Percentiles rank a stretch among this genome's conserved stretches.
Evolutionary conservation across 108 stramenopile species (phyloP).

Genomic region (Seminavis robusta): DNA sequence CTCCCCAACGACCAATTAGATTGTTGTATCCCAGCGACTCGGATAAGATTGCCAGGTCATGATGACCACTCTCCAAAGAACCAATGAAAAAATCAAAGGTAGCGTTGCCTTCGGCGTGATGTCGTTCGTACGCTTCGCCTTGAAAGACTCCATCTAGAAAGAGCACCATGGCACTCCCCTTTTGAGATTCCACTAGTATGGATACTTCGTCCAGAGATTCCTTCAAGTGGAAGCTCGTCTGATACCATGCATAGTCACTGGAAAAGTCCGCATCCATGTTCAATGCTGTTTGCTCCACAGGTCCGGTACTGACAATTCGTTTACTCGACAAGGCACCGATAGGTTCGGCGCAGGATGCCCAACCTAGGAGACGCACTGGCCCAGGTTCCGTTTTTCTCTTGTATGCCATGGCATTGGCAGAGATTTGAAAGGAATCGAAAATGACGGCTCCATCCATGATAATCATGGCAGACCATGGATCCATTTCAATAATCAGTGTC

Average conservation of each 20-base stretch:
- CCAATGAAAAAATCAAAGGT: conserved; percentile 13
- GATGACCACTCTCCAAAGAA: conserved; percentile 7
- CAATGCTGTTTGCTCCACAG: conserved; percentile 40
- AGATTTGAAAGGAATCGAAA: conserved; percentile 36
- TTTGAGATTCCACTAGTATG: conserved; percentile 30
- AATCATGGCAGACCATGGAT: conserved; percentile 26
- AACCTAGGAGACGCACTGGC: conserved; percentile 12
- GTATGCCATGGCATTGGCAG: conserved; percentile 16
- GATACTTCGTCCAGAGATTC: conserved; percentile 7
- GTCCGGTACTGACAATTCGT: no score
- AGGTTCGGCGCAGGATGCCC: conserved; percentile 13
- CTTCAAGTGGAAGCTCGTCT: conserved; percentile 16
- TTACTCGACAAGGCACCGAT: conserved; percentile 15
- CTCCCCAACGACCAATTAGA: conserved; percentile 54
- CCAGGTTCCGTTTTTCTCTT: no score
- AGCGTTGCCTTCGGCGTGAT: conserved; percentile 36
- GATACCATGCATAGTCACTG: conserved; percentile 66
- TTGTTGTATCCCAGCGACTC: conserved; percentile 53
- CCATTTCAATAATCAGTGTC: conserved; percentile 2
- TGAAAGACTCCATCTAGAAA: conserved; percentile 39
- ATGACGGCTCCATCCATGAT: conserved; percentile 23
- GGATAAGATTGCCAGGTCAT: conserved; percentile 35
- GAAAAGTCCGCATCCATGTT: conserved; percentile 21
- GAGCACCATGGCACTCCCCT: conserved; percentile 35
- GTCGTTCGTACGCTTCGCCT: conserved; percentile 29